A percentile compares a stretch with the other conserved stretches of the same genome.
Evolutionary conservation across 495 filamentous ascomycete genomes (phyloP).

Genomic region (Aspergillus baeticus): DNA sequence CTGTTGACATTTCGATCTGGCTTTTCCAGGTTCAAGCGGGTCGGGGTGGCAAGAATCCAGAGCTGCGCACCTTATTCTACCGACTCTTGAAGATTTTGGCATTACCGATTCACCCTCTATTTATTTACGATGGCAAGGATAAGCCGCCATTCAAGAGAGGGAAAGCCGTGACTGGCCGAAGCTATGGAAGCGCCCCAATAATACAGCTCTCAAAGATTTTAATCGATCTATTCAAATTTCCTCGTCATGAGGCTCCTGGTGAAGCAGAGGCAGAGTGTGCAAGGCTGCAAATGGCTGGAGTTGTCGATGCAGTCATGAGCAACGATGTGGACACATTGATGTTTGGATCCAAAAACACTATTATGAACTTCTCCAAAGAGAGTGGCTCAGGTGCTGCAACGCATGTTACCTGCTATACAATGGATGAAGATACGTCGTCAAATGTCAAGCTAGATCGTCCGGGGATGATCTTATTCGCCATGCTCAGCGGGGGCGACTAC

Average conservation of each 20-base stretch:
- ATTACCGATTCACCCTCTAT: conserved; percentile 80
- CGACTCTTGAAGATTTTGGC: conserved; percentile 80
- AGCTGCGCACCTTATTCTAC: conserved; percentile 89
- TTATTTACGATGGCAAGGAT: conserved; percentile 91
- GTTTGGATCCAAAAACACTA: conserved; percentile 80
- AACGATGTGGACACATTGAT: conserved; percentile 98
- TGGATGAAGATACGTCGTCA: conserved; percentile 35
- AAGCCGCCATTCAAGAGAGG: conserved; percentile 92
- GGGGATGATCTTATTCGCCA: conserved; percentile 90
- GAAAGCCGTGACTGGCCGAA: conserved; percentile 37
- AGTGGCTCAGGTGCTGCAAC: conserved; percentile 67
- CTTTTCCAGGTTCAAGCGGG: conserved; percentile 89
- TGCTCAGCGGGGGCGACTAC: conserved; percentile 97
- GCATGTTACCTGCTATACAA: conserved; percentile 78
- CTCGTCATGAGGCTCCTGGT: conserved; percentile 82
- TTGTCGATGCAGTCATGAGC: conserved; percentile 94
- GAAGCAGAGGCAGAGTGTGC: conserved; percentile 98
- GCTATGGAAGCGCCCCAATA: conserved; percentile 49
- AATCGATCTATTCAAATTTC: conserved; percentile 81
- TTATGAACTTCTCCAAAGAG: conserved; percentile 85
- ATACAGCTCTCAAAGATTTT: conserved; percentile 69
- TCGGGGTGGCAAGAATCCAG: conserved; percentile 85
- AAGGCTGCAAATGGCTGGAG: conserved; percentile 72
- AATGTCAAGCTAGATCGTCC: conserved; percentile 66
- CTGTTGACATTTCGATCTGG: conserved; percentile 97